phyloP scores from a whole-genome alignment of 2,329 filamentous ascomycete species.

The Phialophora chinensis region DNA sequence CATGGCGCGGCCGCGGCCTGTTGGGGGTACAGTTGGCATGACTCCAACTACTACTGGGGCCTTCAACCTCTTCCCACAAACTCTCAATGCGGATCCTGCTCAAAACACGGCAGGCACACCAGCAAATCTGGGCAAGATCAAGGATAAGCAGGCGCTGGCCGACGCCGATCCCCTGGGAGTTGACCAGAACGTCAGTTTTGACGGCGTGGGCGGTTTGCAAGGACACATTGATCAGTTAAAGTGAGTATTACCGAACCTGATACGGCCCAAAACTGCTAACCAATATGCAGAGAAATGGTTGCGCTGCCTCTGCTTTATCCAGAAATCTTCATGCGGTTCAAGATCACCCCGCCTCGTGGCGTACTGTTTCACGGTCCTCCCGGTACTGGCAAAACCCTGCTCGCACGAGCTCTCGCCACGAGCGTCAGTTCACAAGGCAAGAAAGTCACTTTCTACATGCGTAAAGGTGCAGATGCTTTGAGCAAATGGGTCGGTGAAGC shows the following conservation, averaged over 20 bases:
- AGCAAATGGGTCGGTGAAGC: slow-evolving; percentile 99
- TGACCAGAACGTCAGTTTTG: slow-evolving; percentile 90
- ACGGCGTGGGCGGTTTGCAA: slow-evolving; percentile 88
- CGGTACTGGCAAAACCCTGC: slow-evolving; percentile 96
- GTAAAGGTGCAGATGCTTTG: slow-evolving; percentile 94
- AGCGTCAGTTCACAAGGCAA: slow-evolving; percentile 85
- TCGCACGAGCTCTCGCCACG: slow-evolving; percentile 89
- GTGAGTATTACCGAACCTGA: slow-evolving; percentile 24
- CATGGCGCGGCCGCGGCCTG: slow-evolving; percentile 62
- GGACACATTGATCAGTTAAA: slow-evolving; percentile 96
- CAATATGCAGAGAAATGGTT: slow-evolving; percentile 77
- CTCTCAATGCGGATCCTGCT: slow-evolving; percentile 62
- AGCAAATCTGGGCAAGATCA: slow-evolving; percentile 89
- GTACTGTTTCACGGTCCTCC: slow-evolving; percentile 97
- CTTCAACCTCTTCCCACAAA: slow-evolving; percentile 61
- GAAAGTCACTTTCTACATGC: slow-evolving; percentile 99
- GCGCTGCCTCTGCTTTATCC: slow-evolving; percentile 91
- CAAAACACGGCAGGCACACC: slow-evolving; percentile 66
- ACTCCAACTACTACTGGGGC: slow-evolving; percentile 62
- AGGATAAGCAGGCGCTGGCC: slow-evolving; percentile 87
- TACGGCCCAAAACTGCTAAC: not conserved
- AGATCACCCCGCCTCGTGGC: slow-evolving; percentile 91
- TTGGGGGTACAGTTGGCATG: slow-evolving; percentile 69
- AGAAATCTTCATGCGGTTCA: slow-evolving; percentile 87
- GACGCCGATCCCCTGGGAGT: slow-evolving; percentile 95